A percentile compares a stretch with the other conserved stretches of the same genome.
phyloP scores from a whole-genome alignment of 2,329 filamentous ascomycete species.

The Diaporthe helianthi region DNA sequence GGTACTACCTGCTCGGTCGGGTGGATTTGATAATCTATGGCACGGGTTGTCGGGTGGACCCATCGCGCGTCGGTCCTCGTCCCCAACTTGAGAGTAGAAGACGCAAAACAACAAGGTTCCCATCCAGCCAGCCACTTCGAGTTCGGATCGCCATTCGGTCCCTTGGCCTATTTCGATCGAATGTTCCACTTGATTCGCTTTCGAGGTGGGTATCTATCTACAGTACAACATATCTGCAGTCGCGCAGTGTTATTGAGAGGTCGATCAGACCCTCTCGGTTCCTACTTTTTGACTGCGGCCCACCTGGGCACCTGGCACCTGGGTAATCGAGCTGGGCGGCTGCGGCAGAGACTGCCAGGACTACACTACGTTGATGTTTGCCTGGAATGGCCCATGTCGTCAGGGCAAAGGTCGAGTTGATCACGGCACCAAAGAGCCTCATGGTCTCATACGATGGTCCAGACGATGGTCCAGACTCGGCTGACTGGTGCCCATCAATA shows the following conservation, averaged over 20 bases:
- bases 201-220: conserved; percentile 14
- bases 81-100: no score
- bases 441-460: no score
- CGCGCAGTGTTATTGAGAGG: conserved; percentile 2
- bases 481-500: no score
- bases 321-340: background rate
- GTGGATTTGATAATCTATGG: background rate
- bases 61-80: background rate
- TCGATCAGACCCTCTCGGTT: conserved; percentile 13
- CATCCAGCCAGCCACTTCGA: conserved; percentile 13
- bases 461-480: no score
- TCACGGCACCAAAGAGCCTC: background rate
- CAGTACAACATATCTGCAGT: no score
- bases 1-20: background rate
- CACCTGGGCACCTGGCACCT: no score
- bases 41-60: no score
- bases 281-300: conserved; percentile 7
- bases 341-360: no score
- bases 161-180: background rate
- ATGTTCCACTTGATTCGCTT: conserved; percentile 2
- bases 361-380: no score
- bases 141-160: background rate
- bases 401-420: no score
- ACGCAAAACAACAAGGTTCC: no score
- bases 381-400: no score